Percentiles rank a stretch among this genome's conserved stretches.
phyloP scores from a whole-genome alignment of 73 alveolate genomes.

The Breviolum minutum region DNA sequence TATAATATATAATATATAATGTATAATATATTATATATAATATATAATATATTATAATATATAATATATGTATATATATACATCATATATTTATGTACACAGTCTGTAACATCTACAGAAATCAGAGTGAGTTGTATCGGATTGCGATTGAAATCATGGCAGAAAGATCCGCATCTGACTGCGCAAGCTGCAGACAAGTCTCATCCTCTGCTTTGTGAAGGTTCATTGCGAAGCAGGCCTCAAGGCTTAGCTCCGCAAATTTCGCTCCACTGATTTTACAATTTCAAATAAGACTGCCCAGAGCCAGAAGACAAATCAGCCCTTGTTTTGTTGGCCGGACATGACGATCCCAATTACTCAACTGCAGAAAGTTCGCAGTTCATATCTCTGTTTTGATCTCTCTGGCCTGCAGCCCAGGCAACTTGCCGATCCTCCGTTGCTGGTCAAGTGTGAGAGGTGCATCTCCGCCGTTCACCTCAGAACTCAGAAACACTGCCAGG shows the following conservation, averaged over 20 bases:
- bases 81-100: too few relatives aligned
- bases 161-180: too few relatives aligned
- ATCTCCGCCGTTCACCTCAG: slow-evolving; percentile 70
- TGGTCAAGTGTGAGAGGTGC: slow-evolving; percentile 30
- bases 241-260: too few relatives aligned
- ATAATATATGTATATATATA: too few relatives aligned
- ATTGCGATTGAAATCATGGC: too few relatives aligned
- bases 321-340: neutral
- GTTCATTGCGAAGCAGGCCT: slow-evolving; percentile 92
- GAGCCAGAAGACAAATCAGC: too few relatives aligned
- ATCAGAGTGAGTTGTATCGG: too few relatives aligned
- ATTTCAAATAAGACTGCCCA: neutral
- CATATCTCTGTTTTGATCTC: neutral
- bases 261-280: too few relatives aligned
- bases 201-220: slow-evolving; percentile 63
- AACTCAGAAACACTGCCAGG: neutral
- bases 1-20: too few relatives aligned
- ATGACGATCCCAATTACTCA: neutral
- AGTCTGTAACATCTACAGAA: too few relatives aligned
- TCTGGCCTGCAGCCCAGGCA: slow-evolving; percentile 71
- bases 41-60: too few relatives aligned
- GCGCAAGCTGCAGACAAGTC: slow-evolving; percentile 1
- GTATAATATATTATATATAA: too few relatives aligned
- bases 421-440: slow-evolving; percentile 10
- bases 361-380: neutral